Base-by-base conservation (phyloP, 495 filamentous ascomycete species). In the Emericellopsis terricola region DNA sequence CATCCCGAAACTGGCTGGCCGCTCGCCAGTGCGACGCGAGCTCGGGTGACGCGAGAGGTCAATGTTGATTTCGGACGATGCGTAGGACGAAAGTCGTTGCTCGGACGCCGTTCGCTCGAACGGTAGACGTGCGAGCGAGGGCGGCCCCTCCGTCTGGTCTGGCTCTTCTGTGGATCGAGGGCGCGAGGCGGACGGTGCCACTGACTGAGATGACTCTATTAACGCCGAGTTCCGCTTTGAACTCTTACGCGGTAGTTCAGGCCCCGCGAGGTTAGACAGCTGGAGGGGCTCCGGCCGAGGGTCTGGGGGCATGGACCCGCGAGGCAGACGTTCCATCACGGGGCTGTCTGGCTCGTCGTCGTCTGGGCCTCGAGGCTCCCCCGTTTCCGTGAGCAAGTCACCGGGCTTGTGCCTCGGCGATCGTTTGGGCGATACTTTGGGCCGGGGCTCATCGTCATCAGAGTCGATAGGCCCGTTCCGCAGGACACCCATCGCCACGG, bases 211-310 rank as follows among this genome's bases (percentile, higher is more conserved):
- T n/a, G n/a, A n/a, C 1, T 45, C 40, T 7, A 42, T 49, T 10
- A 42, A 29, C 39, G 42, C 41, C 10, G 56, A 56, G 38, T 63
- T 53, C 28, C 74, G 63, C 44, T 70, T 71, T 0, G 73, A 77
- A 43, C 69, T 75, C 51, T 71, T 75, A 31, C 73, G 52, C 3
- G 75, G 72, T 2, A 79, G 59, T 9, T 53, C 55, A 13, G 56
- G 53, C 34, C 53, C 52, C 27, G 41, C 41, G 37, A 29, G 49
- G 41, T 37, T 44, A 46, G 13, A 60, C 48, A 41, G n/a, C n/a
- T n/a, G n/a, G 64, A 65, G 19, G 71, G 55, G 23, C 74, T 67
- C 42, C 69, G 73, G 71, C 9, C 77, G 47, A 45, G n/a, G n/a
- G n/a, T n/a, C n/a, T 71, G 68, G 39, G 79, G 76, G 29, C 56